Evolutionary conservation across 495 filamentous ascomycete genomes (phyloP).

Genomic region (Aspergillus coremiiformis): DNA sequence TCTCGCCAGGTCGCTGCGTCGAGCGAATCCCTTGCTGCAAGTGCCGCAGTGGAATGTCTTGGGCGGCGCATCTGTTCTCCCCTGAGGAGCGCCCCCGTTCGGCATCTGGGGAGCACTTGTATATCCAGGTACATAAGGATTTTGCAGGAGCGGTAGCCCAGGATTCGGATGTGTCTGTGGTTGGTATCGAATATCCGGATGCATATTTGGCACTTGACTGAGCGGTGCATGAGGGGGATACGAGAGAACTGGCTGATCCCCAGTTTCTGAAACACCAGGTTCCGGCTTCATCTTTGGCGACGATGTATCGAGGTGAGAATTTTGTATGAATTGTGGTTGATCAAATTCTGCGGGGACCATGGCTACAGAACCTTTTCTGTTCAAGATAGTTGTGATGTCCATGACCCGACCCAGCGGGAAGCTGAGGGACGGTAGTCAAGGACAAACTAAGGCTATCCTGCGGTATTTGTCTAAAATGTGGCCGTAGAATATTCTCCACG

Average conservation of each 20-base stretch:
- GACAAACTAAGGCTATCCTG: conserved; percentile 18
- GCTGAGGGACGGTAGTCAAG: conserved; percentile 31
- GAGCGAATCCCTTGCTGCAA: conserved; percentile 87
- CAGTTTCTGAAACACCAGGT: conserved; percentile 61
- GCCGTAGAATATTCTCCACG: conserved; percentile 14
- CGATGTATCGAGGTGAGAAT: conserved; percentile 33
- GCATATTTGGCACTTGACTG: conserved; percentile 41
- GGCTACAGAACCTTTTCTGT: conserved; percentile 53
- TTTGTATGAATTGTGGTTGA: conserved; percentile 50
- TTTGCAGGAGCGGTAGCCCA: conserved; percentile 51
- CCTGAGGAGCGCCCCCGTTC: conserved; percentile 28
- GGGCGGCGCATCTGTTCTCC: conserved; percentile 47
- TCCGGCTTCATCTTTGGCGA: conserved; percentile 53
- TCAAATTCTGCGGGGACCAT: conserved; percentile 44
- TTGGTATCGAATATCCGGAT: conserved; percentile 46
- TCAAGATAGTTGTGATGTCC: conserved; percentile 66
- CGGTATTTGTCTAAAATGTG: conserved; percentile 16
- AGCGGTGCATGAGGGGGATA: conserved; percentile 49
- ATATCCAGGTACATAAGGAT: conserved; percentile 40
- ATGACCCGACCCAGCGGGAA: conserved; percentile 44
- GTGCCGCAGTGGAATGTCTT: conserved; percentile 90
- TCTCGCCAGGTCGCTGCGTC: conserved; percentile 87
- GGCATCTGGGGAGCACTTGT: conserved; percentile 28
- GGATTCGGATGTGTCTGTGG: conserved; percentile 49
- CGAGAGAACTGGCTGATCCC: conserved; percentile 51